Base-by-base conservation (phyloP, 306 rosid species). In the Trifolium subterraneum region DNA sequence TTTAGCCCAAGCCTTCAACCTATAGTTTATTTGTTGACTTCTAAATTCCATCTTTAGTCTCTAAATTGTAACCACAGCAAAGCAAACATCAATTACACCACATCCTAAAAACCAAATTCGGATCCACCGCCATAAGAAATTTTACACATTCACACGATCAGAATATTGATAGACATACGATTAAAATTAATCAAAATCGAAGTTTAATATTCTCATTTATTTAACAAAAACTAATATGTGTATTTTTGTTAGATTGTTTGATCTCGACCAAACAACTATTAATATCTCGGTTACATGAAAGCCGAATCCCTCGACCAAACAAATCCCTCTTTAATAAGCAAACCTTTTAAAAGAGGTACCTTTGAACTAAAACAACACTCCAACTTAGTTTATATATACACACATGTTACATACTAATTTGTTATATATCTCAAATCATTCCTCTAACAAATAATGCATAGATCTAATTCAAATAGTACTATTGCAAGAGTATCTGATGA, bases 401-500 rank as follows among this genome's bases (percentile, higher is more conserved):
- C 10, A 39, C 51, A 64, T 18, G 39, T 7, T 3, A 60, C 22
- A 60, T 29, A 60, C 65, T 14, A 36, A 36, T 7, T 27, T 29
- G 10, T 60, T 60, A 64, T 64, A 20, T 18, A 64, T 64, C 71
- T 23, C 38, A 27, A 66, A 66, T 44, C 5, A 1, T 44, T 63
- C 35, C 27, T 67, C 38, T 10, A 0, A 51, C 16, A 50, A 61
- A 12, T 9, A 78, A 82, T 78, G 86, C 77, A 82, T 41, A 68
- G 82, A 33, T 78, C 80, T 77, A 39, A 16, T 10, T 66, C 74
- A 0, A 44, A 64, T 0, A 36, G 39, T 36, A 73, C 77, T 29
- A 3, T 68, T 42, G 36, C 64, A 74, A 82, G 70, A 74, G 69
- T 22, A 16, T 51, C 72, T 0, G 81, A 76, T 4, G 85, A 84